Evolutionary conservation across 2,329 filamentous ascomycete genomes (phyloP).

Genomic region (Arachnomyces sp.): DNA sequence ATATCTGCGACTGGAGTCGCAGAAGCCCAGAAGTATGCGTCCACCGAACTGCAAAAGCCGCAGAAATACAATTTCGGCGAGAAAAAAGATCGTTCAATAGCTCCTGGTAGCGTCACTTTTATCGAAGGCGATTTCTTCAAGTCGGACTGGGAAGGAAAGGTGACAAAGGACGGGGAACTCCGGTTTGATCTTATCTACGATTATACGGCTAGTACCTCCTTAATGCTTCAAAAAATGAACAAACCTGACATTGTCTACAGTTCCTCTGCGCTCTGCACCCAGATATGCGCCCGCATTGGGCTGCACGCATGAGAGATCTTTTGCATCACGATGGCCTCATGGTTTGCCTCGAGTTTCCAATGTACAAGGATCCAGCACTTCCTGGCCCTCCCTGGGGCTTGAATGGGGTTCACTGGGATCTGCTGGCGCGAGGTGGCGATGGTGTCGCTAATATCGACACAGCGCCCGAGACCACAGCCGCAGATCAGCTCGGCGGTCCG

Average conservation of each 20-base stretch:
- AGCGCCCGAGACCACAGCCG: background rate
- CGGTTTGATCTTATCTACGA: constrained; percentile 61
- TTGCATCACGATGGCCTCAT: constrained; percentile 45
- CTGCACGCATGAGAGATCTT: constrained; percentile 43
- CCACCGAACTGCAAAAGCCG: too few relatives aligned
- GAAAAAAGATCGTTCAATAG: too few relatives aligned
- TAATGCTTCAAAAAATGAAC: too few relatives aligned
- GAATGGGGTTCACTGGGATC: constrained; percentile 28
- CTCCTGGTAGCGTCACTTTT: constrained; percentile 51
- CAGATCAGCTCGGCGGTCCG: constrained; percentile 2
- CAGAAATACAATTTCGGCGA: too few relatives aligned
- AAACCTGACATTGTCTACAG: constrained; percentile 26
- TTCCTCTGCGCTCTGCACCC: constrained; percentile 55
- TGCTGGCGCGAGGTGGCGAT: constrained; percentile 22
- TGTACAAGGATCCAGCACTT: constrained; percentile 28
- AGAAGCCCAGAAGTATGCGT: constrained; percentile 17
- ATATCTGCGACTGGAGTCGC: constrained; percentile 20
- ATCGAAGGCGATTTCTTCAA: constrained; percentile 59
- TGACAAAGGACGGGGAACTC: too few relatives aligned
- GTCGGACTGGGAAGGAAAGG: constrained; percentile 45
- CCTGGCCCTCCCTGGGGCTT: constrained; percentile 35
- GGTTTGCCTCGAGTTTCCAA: constrained; percentile 43
- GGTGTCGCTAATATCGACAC: too few relatives aligned
- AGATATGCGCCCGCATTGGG: constrained; percentile 46
- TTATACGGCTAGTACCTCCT: constrained; percentile 52